Conservation (phyloP, 2,329 filamentous ascomycete species). For the Apiospora koreana region DNA sequence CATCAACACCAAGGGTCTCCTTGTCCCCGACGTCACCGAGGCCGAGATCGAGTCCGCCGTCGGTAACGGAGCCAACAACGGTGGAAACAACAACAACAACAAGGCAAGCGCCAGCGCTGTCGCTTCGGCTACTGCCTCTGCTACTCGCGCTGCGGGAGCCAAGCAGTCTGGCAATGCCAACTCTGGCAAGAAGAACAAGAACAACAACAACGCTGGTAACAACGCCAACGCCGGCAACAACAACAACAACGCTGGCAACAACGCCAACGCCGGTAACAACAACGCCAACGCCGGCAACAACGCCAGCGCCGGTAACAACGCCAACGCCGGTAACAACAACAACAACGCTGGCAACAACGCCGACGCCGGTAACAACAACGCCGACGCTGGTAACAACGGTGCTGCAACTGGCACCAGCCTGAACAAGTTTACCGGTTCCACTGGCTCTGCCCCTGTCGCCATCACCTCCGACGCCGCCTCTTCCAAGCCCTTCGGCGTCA, state of each 20-base stretch:
- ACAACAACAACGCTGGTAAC: constrained; percentile 13
- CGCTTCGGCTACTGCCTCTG: constrained; percentile 14
- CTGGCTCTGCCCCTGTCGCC: constrained; percentile 41
- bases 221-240: constrained; percentile 17
- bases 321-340: constrained; percentile 14
- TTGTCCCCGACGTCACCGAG: constrained; percentile 54
- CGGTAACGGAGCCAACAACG: constrained; percentile 20
- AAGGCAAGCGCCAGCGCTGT: not conserved
- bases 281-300: constrained; percentile 18
- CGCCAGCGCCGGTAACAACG: constrained; percentile 9
- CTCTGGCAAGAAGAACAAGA: constrained; percentile 17
- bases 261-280: constrained; percentile 15
- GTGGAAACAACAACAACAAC: not conserved
- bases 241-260: constrained; percentile 15
- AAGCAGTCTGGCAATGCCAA: constrained; percentile 7
- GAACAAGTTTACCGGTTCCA: constrained; percentile 47
- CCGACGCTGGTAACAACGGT: constrained; percentile 9
- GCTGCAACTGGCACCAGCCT: constrained; percentile 36
- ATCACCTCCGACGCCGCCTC: constrained; percentile 37
- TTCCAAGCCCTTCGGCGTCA: constrained; percentile 51
- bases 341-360: constrained; percentile 15
- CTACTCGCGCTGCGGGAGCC: constrained; percentile 17
- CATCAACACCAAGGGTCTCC: constrained; percentile 55
- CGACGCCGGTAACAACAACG: constrained; percentile 9
- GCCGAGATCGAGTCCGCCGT: constrained; percentile 57